These are phyloP conservation scores for Isabelozyma pseudorhagii DNA, from an alignment of 805 yeast genomes.

Conservation along the genomic window DNA sequence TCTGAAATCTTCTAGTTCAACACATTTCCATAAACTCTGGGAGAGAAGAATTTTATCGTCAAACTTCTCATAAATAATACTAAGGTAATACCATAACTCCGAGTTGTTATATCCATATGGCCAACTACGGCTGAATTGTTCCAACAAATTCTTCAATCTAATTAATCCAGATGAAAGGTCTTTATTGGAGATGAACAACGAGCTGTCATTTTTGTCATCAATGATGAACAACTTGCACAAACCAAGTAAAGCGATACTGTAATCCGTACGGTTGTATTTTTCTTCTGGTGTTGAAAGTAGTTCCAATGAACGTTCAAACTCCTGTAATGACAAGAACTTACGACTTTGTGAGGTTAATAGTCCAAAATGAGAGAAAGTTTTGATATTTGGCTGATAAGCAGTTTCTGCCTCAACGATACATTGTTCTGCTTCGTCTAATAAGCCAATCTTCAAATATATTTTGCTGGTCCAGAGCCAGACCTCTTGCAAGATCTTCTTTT, in stretches of 20 bases:
- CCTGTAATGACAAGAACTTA: slow-evolving; percentile 52
- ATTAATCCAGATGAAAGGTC: slow-evolving; percentile 64
- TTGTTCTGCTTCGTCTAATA: slow-evolving; percentile 59
- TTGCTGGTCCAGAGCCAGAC: slow-evolving; percentile 76
- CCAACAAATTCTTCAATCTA: slow-evolving; percentile 47
- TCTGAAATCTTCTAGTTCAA: slow-evolving; percentile 58
- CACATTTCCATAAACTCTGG: slow-evolving; percentile 57
- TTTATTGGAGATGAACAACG: slow-evolving; percentile 49
- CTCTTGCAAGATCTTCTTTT: slow-evolving; percentile 46
- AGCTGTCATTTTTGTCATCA: slow-evolving; percentile 28
- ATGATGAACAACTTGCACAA: slow-evolving; percentile 48
- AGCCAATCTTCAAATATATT: slow-evolving; percentile 56
- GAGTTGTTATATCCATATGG: slow-evolving; percentile 38
- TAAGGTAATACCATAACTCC: slow-evolving; percentile 71
- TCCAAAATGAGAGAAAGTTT: slow-evolving; percentile 51
- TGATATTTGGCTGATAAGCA: slow-evolving; percentile 41
- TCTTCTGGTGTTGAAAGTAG: slow-evolving; percentile 25
- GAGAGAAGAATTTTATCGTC: slow-evolving; percentile 50
- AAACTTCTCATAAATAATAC: slow-evolving; percentile 57
- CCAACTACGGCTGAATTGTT: slow-evolving; percentile 32
- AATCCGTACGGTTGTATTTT: slow-evolving; percentile 26
- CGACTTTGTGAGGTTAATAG: slow-evolving; percentile 40
- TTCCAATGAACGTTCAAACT: slow-evolving; percentile 63
- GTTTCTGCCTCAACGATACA: slow-evolving; percentile 72
- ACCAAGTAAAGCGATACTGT: slow-evolving; percentile 54